Conservation (phyloP, 73 alveolate genomes). For the Diophrys appendiculata region DNA sequence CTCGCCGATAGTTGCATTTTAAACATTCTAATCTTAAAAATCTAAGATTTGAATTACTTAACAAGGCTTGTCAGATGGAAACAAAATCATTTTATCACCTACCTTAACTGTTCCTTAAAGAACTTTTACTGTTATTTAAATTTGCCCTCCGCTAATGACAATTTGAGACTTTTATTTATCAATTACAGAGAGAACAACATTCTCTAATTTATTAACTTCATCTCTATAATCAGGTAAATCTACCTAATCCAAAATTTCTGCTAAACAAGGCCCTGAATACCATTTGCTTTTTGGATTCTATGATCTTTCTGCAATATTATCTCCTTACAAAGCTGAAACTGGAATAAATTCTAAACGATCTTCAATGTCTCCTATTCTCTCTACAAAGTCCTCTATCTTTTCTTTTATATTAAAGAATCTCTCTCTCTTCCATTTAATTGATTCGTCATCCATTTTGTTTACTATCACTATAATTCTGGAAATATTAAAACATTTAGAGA, state of each 20-base stretch:
- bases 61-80: slow-evolving; percentile 72
- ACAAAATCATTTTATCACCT: slow-evolving; percentile 74
- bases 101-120: slow-evolving; percentile 88
- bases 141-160: too few relatives aligned
- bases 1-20: too few relatives aligned
- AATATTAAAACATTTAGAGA: slow-evolving; percentile 97
- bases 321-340: slow-evolving; percentile 95
- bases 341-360: slow-evolving; percentile 86
- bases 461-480: slow-evolving; percentile 90
- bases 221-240: too few relatives aligned
- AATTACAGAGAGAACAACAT: too few relatives aligned
- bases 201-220: too few relatives aligned
- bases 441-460: slow-evolving; percentile 99
- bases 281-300: slow-evolving; percentile 82
- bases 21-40: too few relatives aligned
- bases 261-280: slow-evolving; percentile 96
- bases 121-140: too few relatives aligned
- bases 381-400: slow-evolving; percentile 21
- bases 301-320: slow-evolving; percentile 78
- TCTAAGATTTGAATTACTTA: slow-evolving; percentile 71
- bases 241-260: slow-evolving; percentile 94
- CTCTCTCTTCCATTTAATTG: slow-evolving; percentile 97
- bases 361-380: slow-evolving; percentile 30
- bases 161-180: too few relatives aligned
- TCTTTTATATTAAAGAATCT: slow-evolving; percentile 74